Evolutionary conservation across 495 filamentous ascomycete species (phyloP), one percentile per base, ranked within the genome.

Genomic region (Talaromyces adpressus): DNA sequence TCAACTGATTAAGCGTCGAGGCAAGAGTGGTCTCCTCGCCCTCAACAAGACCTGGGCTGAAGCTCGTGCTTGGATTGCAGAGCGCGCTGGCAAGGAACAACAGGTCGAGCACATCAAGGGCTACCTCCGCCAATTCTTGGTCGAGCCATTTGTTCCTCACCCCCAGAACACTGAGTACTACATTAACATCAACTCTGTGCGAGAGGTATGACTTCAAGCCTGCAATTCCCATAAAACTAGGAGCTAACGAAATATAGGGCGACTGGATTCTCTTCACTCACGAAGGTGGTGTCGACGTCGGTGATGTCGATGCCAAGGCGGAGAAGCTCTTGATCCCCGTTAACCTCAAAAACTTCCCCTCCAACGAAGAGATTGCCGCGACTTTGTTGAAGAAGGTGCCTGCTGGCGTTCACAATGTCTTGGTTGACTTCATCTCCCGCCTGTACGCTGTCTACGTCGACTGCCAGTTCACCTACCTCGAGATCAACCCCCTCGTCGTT

Each of bases 181-280:
- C 79, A 96, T 99, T 80, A 96, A 96, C 87, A 92, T 93, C 76
- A 87, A 94, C 81, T 93, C 89, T 65, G 89, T 92, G 68, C 86
- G 90, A 84, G 89, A 92, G 85, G 91, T 92, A 83, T 81, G 90
- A 59, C 39, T 16, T n/a, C 1, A 41, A 16, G 1, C 36, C 36
- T 41, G 36, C 36, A 41, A 41, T 1, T 14, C 36, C 1, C 3
- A 16, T 41, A 14, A 16, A 16, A 9, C 7, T 41, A 41, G 12
- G 4, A 22, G 49, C 49, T 53, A 53, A 53, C 5, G 4, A 3
- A 23, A 29, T 8, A 11, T 73, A 98, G 94, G 94, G 95, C 72
- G 94, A 99, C 79, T 97, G 91, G 91, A 97, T 99, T 77, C 91
- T 98, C 71, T 98, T 98, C 84, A 96, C 91, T 66, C 91, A 98